A percentile compares a stretch with the other conserved stretches of the same genome.
These are phyloP conservation scores for Alternaria triticimaculans DNA, from an alignment of 2,329 filamentous ascomycete species.

Conservation along the genomic window DNA sequence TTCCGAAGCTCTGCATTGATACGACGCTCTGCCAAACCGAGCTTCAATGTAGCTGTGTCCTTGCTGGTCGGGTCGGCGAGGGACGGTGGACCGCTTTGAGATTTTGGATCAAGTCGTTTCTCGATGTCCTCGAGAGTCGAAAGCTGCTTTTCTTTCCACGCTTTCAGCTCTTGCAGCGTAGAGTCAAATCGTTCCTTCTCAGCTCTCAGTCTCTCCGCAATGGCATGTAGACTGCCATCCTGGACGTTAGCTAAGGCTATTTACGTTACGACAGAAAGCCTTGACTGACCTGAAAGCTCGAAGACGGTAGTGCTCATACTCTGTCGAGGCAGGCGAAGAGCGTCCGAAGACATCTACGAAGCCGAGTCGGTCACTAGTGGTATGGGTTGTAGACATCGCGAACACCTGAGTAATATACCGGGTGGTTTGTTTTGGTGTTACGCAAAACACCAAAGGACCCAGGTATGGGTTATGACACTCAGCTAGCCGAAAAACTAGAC, in stretches of 20 bases:
- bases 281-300: neutral
- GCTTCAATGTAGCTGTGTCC: neutral
- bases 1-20: neutral
- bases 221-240: neutral
- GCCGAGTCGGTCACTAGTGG: neutral
- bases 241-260: neutral
- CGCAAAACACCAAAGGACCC: neutral
- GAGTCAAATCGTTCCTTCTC: neutral
- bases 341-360: neutral
- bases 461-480: neutral
- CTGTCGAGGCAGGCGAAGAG: neutral
- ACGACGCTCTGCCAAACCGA: neutral
- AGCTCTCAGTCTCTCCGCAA: neutral
- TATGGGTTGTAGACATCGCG: neutral
- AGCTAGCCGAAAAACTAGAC: neutral
- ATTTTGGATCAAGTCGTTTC: neutral
- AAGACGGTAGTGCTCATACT: neutral
- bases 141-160: neutral
- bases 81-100: neutral
- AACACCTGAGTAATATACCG: neutral
- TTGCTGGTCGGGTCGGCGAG: neutral
- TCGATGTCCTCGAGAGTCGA: neutral
- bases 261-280: neutral
- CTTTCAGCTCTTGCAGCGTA: neutral
- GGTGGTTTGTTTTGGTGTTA: neutral